phyloP scores from a whole-genome alignment of 306 rosid genomes.

The Vigna reflexopilosa region DNA sequence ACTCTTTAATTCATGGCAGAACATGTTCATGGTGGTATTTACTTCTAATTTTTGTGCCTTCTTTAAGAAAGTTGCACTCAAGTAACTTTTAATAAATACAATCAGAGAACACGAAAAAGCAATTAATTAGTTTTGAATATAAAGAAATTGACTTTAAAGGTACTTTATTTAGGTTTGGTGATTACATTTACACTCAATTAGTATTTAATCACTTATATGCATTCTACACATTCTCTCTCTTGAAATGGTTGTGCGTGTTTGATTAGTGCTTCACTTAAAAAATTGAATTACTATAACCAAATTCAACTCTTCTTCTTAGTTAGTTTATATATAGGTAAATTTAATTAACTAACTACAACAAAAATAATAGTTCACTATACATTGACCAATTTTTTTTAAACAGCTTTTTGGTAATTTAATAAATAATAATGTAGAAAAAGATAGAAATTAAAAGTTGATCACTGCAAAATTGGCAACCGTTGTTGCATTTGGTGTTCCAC shows the following conservation, averaged over 20 bases:
- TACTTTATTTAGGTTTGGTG: constrained; percentile 12
- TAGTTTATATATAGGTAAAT: background rate
- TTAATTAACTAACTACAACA: no score
- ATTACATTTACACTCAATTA: background rate
- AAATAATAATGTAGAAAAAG: no score
- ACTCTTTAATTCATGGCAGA: background rate
- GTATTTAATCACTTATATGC: background rate
- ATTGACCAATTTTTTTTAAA: no score
- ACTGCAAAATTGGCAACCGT: no score
- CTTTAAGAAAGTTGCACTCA: constrained; percentile 4
- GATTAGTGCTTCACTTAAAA: background rate
- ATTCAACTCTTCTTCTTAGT: background rate
- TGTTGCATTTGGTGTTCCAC: no score
- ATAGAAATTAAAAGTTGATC: no score
- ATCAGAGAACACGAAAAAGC: constrained; percentile 3
- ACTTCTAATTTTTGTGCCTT: constrained; percentile 6
- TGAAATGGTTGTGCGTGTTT: background rate
- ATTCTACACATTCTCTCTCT: background rate
- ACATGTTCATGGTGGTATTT: background rate
- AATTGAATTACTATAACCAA: background rate
- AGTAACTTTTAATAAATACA: constrained; percentile 2
- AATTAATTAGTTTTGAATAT: constrained; percentile 5
- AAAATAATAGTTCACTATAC: no score
- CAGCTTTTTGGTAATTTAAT: no score
- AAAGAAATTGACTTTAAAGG: constrained; percentile 33